These are phyloP conservation scores for Clarireedia monteithiana DNA, from an alignment of 2,329 filamentous ascomycete genomes.

Conservation along the genomic window DNA sequence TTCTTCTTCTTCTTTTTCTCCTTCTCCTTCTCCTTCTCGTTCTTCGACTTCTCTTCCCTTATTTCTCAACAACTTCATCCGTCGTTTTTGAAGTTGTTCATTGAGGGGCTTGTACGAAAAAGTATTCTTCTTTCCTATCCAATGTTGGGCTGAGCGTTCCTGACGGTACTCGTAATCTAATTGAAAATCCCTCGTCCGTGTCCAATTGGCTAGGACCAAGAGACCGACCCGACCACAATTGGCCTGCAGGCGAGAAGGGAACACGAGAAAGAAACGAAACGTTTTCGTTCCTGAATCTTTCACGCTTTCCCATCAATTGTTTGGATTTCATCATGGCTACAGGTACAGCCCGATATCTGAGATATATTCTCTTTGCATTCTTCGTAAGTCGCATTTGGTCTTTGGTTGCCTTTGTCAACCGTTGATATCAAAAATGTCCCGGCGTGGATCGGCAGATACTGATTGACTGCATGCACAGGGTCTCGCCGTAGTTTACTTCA, in stretches of 20 bases:
- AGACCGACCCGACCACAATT: not conserved
- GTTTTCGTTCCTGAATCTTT: too few relatives aligned
- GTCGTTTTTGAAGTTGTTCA: not conserved
- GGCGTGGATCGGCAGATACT: not conserved
- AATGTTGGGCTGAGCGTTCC: too few relatives aligned
- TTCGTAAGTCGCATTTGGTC: slow-evolving; percentile 52
- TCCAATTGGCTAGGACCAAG: slow-evolving; percentile 1
- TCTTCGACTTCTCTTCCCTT: not conserved
- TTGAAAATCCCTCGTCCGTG: not conserved
- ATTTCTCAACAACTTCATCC: not conserved
- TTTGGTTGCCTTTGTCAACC: not conserved
- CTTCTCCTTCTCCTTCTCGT: too few relatives aligned
- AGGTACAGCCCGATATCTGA: slow-evolving; percentile 55
- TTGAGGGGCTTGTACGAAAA: not conserved
- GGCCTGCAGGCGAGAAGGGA: not conserved
- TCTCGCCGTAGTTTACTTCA: slow-evolving; percentile 72
- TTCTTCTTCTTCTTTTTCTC: too few relatives aligned
- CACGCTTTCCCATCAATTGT: not conserved
- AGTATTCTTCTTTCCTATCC: too few relatives aligned
- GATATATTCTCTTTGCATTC: slow-evolving; percentile 73
- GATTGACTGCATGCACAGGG: slow-evolving; percentile 34
- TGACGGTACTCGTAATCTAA: too few relatives aligned
- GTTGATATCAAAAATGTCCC: not conserved
- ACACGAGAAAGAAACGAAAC: not conserved
- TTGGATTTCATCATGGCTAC: slow-evolving; percentile 24